Base-by-base conservation (phyloP, 169 alveolate genomes). In the Eimeria falciformis region DNA sequence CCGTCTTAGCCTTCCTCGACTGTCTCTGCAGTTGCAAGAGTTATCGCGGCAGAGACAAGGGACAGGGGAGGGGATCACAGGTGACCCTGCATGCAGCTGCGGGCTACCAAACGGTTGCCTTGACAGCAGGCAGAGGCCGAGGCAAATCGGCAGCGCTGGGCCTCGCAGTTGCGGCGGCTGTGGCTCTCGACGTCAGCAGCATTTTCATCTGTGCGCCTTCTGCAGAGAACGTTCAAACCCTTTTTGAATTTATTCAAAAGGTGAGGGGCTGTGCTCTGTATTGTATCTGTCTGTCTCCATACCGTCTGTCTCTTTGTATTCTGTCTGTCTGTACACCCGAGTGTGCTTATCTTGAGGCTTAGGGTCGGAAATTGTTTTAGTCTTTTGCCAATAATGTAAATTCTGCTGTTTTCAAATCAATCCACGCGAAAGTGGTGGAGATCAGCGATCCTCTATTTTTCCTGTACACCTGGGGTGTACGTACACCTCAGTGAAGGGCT, bases 91-190 rank as follows among this genome's bases (percentile, higher is more conserved):
- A 45, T 7, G 69, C 47, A 12, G 65, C 79, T 12, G 82, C 50
- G 25, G 82, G 78, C 18, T 83, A 81, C 40, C 95, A 91, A 45
- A 98, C 99, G 3, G 97, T 98, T 43, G 96, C 99, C 0, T 69
- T 99, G 25, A 97, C 99, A 1, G 99, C 99, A 3, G 99, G 98
- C 18, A 96, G 99, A 91, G 99, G 99, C 4, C 96, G 99, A 84
- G 99, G 99, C 2, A 99, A 99, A 95, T 97, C 99, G n/a, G 99
- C 99, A 65, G 98, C 99, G 3, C 96, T 99, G 33, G 99, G 97
- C 95, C 65, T 96, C 95, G 98, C 98, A 95, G 88, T 97, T 95
- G 95, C 95, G 4, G 84, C 95, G 0, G 96, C 96, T 0, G 87
- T 96, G 33, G 96, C 96, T 78, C 95, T 95, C 78, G 98, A 98